Percentiles rank a stretch among this genome's conserved stretches.
These are phyloP conservation scores for Iodosphaeria phyllophila DNA, from an alignment of 2,329 filamentous ascomycete species.

Conservation along the genomic window DNA sequence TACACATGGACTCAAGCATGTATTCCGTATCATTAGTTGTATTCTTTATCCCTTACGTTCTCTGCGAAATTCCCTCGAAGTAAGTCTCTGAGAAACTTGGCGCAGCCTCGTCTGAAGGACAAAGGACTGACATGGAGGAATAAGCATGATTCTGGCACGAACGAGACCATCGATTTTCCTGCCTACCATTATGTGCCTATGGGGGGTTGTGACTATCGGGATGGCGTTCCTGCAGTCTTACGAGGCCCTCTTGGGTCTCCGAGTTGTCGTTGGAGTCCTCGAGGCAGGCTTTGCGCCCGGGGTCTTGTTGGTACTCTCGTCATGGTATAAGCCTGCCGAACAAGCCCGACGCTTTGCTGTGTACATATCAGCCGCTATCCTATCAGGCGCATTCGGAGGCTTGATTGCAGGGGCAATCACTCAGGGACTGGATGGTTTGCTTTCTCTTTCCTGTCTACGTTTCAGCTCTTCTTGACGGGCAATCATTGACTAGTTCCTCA, in stretches of 20 bases:
- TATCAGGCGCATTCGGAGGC: conserved; percentile 48
- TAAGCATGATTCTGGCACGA: conserved; percentile 38
- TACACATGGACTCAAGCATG: conserved; percentile 33
- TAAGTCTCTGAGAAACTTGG: conserved; percentile 1
- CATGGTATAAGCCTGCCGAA: conserved; percentile 36
- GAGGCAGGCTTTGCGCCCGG: conserved; percentile 43
- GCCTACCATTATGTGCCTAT: conserved; percentile 43
- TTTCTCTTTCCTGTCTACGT: no score
- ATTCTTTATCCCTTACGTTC: conserved; percentile 52
- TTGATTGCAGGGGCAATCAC: conserved; percentile 41
- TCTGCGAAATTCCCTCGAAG: conserved; percentile 47
- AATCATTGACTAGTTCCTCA: neutral
- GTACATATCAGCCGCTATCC: conserved; percentile 54
- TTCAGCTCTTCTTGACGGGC: neutral
- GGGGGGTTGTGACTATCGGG: conserved; percentile 11
- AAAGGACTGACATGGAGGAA: no score
- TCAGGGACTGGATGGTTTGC: conserved; percentile 25
- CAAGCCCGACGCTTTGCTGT: conserved; percentile 27
- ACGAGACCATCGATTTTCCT: conserved; percentile 45
- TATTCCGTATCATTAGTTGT: conserved; percentile 41
- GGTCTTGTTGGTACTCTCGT: conserved; percentile 41
- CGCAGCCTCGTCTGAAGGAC: no score
- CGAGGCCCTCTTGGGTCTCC: conserved; percentile 12
- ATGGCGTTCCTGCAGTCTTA: conserved; percentile 13
- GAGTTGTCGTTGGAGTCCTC: conserved; percentile 32